Evolutionary conservation across 73 alveolate species (phyloP).

Genomic region (Paramecium sonneborni): DNA sequence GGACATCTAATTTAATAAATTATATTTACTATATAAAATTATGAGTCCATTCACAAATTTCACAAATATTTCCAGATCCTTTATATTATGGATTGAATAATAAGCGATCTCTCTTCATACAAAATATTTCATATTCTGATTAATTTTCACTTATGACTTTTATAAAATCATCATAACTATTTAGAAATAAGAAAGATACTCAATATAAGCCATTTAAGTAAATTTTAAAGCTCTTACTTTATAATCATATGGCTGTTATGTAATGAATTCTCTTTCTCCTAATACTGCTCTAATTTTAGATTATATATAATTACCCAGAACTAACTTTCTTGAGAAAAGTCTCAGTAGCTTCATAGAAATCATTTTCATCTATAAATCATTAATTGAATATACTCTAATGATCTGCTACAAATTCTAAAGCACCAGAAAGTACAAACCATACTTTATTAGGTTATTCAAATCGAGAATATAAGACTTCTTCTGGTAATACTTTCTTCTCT

Average conservation of each 20-base stretch:
- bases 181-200: neutral
- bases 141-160: neutral
- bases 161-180: neutral
- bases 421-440: constrained; percentile 5
- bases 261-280: constrained; percentile 50
- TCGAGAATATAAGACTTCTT: neutral
- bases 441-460: neutral
- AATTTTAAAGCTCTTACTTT: constrained; percentile 38
- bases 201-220: constrained; percentile 32
- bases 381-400: neutral
- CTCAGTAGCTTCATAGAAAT: neutral
- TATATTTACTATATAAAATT: neutral
- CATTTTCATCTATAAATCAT: neutral
- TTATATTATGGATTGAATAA: neutral
- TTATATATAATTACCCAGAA: neutral
- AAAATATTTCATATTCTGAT: constrained; percentile 22
- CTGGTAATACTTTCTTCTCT: constrained; percentile 36
- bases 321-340: neutral
- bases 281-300: neutral
- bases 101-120: neutral
- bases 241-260: neutral
- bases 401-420: constrained; percentile 44
- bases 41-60: constrained; percentile 52
- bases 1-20: constrained; percentile 34
- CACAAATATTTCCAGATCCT: constrained; percentile 30